Base-by-base conservation (phyloP, 108 stramenopile genomes). In the Cyclotella baltica region DNA sequence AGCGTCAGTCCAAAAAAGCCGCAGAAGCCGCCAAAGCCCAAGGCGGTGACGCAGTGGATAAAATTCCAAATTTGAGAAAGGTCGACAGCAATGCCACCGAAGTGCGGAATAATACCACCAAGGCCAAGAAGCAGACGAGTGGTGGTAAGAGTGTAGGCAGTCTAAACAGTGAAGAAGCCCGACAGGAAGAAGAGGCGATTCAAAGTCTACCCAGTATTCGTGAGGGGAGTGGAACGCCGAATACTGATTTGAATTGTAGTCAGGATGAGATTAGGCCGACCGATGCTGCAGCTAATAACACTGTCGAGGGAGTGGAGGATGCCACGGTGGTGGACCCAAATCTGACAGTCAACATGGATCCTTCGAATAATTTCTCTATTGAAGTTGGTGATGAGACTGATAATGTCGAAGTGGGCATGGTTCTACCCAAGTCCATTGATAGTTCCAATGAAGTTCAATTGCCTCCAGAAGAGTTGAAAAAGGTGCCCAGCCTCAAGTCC, bases 41-140 rank as follows among this genome's bases (percentile, higher is more conserved):
- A 13, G 16, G 9, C 51, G 36, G 1, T 1, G 56, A 22, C 5
- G 70, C 35, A 28, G 56, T 19, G 43, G 40, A 1, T 47, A 23
- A 40, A 31, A 19, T 63, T 40, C 37, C 40, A 16, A n/a, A 34
- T 61, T 38, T 72, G 20, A 61, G 34, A 27, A 72, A 71, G 77
- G 70, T 36, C 9, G 77, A 78, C 35, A 67, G 64, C 18, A 78
- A 78, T 59, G 70, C 70, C 37, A 78, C 77, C 15, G 77, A 64
- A 11, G 64, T 72, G n/a, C 34, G 63, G 22, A 55, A 37, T 23
- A 78, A 78, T 34, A 78, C 77, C 38, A 72, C 77, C 46, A 78
- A 67, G 57, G 20, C 0, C 4, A 62, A 33, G 30, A 20, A 19
- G 37, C 22, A 67, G 43, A 38, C 22, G 52, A 23, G 30, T 37